Percentiles rank a stretch among this genome's conserved stretches.
phyloP scores from a whole-genome alignment of 164 flowering plant species.

The Stephania japonica region DNA sequence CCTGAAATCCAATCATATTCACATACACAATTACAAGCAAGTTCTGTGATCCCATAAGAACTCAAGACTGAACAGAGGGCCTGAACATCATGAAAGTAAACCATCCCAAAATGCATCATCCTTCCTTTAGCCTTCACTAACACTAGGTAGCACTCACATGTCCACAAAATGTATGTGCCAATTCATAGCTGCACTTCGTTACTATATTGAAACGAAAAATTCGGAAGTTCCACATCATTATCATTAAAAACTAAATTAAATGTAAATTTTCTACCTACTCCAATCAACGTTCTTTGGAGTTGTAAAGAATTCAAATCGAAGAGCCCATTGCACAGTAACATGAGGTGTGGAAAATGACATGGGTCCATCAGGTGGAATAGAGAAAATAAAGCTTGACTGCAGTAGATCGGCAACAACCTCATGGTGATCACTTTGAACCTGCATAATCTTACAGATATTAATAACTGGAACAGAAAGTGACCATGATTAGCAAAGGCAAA shows the following conservation, averaged over 20 bases:
- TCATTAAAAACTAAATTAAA: background rate
- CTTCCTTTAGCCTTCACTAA: background rate
- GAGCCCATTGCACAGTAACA: conserved; percentile 87
- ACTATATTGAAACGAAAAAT: background rate
- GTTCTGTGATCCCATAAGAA: background rate
- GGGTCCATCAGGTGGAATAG: conserved; percentile 96
- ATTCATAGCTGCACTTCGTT: background rate
- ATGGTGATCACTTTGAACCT: conserved; percentile 94
- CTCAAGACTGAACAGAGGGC: background rate
- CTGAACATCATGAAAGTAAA: background rate
- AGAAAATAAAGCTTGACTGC: conserved; percentile 91
- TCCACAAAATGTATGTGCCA: background rate
- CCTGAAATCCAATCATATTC: background rate
- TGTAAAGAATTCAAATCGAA: conserved; percentile 90
- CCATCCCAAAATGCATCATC: background rate
- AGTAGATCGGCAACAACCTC: conserved; percentile 95
- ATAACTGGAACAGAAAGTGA: background rate
- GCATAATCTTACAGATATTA: background rate
- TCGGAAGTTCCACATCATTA: background rate
- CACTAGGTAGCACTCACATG: background rate
- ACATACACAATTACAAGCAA: background rate
- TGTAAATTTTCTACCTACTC: conserved; percentile 51
- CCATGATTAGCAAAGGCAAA: background rate
- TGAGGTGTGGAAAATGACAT: conserved; percentile 89
- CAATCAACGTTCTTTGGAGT: conserved; percentile 83